phyloP scores from a whole-genome alignment of 2,329 filamentous ascomycete genomes.

The Cytospora paraplurivora region DNA sequence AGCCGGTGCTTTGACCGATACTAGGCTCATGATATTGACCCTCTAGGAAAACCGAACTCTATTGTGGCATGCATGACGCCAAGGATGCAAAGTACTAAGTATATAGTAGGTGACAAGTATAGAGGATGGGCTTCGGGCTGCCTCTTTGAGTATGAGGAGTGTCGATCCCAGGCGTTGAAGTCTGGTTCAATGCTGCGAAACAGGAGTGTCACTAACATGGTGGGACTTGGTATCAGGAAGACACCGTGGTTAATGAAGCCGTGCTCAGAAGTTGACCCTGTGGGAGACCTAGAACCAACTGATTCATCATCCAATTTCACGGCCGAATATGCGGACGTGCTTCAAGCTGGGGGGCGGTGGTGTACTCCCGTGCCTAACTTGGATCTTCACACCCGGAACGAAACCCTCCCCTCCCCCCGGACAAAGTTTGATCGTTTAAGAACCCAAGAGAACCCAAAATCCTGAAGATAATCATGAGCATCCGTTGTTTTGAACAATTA shows the following conservation, averaged over 20 bases:
- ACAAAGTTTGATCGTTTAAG: conserved; percentile 7
- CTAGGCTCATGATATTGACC: too few relatives aligned
- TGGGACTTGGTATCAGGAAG: neutral
- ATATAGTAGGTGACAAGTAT: neutral
- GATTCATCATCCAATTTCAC: neutral
- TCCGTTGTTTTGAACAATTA: neutral
- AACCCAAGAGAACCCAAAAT: conserved; percentile 14
- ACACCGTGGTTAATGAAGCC: neutral
- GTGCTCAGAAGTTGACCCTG: neutral
- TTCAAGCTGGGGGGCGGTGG: neutral
- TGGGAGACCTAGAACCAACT: neutral
- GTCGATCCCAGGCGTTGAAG: neutral
- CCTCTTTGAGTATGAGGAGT: neutral
- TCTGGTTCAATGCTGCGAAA: neutral
- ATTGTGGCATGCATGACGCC: neutral
- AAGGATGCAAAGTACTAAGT: neutral
- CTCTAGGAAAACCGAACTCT: too few relatives aligned
- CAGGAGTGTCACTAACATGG: neutral
- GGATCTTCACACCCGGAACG: neutral
- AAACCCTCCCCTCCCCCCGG: conserved; percentile 6
- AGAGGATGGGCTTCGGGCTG: too few relatives aligned
- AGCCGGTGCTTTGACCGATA: too few relatives aligned
- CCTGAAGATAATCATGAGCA: neutral
- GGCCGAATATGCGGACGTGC: neutral
- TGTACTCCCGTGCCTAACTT: conserved; percentile 9